Evolutionary conservation across 2,329 filamentous ascomycete species (phyloP).

Genomic region (Neonectria faginata): DNA sequence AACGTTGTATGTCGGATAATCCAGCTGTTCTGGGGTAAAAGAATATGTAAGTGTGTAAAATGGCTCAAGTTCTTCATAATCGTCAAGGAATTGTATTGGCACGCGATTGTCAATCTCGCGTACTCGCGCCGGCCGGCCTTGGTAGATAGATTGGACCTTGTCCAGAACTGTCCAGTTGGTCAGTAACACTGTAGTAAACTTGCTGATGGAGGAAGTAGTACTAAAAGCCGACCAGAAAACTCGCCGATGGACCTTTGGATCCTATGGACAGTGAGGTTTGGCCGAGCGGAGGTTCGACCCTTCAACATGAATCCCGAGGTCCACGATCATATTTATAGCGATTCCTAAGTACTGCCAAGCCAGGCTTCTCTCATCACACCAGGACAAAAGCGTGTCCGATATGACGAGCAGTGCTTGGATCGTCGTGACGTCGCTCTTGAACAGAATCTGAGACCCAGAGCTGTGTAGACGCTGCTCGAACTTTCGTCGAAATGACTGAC

Average conservation of each 20-base stretch:
- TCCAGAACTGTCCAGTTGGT: constrained; percentile 45
- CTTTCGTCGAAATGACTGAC: neutral
- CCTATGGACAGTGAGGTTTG: constrained; percentile 10
- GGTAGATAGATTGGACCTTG: constrained; percentile 67
- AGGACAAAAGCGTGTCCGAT: neutral
- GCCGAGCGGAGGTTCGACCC: constrained; percentile 9
- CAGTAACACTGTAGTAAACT: neutral
- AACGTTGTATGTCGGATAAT: constrained; percentile 55
- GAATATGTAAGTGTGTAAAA: constrained; percentile 57
- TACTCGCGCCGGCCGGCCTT: constrained; percentile 62
- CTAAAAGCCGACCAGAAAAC: constrained; percentile 43
- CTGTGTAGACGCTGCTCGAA: neutral
- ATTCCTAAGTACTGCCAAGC: constrained; percentile 38
- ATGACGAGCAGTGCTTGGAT: neutral
- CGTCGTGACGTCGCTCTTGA: neutral
- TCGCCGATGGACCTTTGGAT: constrained; percentile 37
- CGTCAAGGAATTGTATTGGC: constrained; percentile 60
- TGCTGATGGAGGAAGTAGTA: constrained; percentile 18
- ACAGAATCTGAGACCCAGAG: neutral
- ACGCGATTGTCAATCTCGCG: constrained; percentile 60
- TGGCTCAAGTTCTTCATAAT: constrained; percentile 64
- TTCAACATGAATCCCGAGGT: constrained; percentile 58
- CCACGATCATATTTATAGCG: constrained; percentile 56
- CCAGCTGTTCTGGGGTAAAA: constrained; percentile 49
- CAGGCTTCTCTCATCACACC: neutral